phyloP scores from a whole-genome alignment of 306 rosid species.

The Betula pendula region DNA sequence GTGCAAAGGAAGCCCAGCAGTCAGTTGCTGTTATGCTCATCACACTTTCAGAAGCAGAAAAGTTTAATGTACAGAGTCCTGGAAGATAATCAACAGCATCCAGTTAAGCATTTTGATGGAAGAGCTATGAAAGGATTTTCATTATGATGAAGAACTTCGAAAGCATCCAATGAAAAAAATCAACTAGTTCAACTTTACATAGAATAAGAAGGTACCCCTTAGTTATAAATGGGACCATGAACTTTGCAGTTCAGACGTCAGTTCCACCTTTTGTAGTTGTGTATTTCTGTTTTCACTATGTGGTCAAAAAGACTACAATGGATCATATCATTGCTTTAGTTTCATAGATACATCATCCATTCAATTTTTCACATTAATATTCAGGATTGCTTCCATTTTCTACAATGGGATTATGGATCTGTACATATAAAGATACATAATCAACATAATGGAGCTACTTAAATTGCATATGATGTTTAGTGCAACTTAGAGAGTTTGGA shows the following conservation, averaged over 20 bases:
- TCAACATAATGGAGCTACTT: neutral
- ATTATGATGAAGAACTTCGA: neutral
- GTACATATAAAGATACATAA: neutral
- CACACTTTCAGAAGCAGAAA: slow-evolving; percentile 41
- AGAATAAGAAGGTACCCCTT: neutral
- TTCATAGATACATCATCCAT: neutral
- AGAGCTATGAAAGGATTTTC: neutral
- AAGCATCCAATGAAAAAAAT: neutral
- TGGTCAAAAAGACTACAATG: neutral
- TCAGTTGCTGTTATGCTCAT: slow-evolving; percentile 57
- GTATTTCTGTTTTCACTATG: neutral
- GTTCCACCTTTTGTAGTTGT: neutral
- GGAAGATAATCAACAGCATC: slow-evolving; percentile 24
- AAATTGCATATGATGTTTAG: neutral
- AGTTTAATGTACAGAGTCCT: slow-evolving; percentile 55
- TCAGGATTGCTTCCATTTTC: neutral
- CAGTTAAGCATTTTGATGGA: neutral
- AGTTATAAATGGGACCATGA: neutral
- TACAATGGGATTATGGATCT: neutral
- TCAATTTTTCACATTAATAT: neutral
- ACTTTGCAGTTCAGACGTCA: neutral
- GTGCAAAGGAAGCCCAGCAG: slow-evolving; percentile 69
- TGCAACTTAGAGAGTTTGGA: neutral
- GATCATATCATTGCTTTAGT: neutral
- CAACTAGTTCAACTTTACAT: neutral